A percentile compares a stretch with the other conserved stretches of the same genome.
phyloP scores from a whole-genome alignment of 2,329 filamentous ascomycete genomes.

The Colletotrichum tropicicola region DNA sequence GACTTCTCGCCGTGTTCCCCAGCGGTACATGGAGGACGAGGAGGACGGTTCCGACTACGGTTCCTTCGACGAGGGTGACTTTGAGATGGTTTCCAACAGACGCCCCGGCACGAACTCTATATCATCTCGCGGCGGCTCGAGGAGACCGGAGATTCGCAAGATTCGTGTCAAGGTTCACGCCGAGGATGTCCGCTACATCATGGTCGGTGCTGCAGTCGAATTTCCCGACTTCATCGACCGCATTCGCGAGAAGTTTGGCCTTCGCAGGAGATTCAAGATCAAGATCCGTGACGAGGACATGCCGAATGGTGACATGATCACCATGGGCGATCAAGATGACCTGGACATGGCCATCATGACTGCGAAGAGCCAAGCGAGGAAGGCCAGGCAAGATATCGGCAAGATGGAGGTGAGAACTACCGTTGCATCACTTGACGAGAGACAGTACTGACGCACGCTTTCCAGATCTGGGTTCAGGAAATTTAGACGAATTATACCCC shows the following conservation, averaged over 20 bases:
- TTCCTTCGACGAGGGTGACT: constrained; percentile 79
- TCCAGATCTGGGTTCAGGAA: constrained; percentile 59
- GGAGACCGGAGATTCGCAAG: constrained; percentile 75
- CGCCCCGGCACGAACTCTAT: constrained; percentile 55
- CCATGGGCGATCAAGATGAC: constrained; percentile 96
- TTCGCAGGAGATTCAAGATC: constrained; percentile 84
- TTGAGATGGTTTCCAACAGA: constrained; percentile 77
- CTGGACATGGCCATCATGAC: constrained; percentile 84
- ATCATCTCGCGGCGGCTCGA: constrained; percentile 62
- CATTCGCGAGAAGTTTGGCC: constrained; percentile 86
- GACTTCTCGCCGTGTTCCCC: constrained; percentile 46
- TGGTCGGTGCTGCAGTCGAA: constrained; percentile 77
- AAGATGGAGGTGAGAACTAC: constrained; percentile 86
- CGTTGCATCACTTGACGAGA: neutral
- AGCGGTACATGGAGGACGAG: constrained; percentile 81
- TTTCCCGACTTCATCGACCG: constrained; percentile 82
- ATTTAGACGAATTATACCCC: constrained; percentile 45
- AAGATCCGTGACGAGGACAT: constrained; percentile 85
- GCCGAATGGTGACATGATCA: constrained; percentile 89
- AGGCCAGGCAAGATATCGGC: constrained; percentile 81
- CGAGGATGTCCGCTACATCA: constrained; percentile 91
- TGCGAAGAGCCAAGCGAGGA: constrained; percentile 74
- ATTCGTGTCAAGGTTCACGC: constrained; percentile 93
- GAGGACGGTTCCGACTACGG: constrained; percentile 77
- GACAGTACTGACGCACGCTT: constrained; percentile 34